phyloP scores from a whole-genome alignment of 2,329 filamentous ascomycete genomes.

The Colletotrichum scovillei region DNA sequence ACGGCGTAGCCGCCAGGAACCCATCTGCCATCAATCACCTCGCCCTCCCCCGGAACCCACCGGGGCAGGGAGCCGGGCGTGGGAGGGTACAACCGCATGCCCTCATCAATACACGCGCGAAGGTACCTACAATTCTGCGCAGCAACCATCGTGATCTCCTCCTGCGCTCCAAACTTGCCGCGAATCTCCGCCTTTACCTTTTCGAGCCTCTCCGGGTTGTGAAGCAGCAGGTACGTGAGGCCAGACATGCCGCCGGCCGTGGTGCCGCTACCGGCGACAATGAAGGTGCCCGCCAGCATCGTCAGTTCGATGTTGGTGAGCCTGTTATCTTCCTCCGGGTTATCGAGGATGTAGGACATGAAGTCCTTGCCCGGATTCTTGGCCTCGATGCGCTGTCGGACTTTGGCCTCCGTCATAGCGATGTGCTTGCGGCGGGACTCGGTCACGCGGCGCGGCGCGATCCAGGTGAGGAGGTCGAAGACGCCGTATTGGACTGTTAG shows the following conservation, averaged over 20 bases:
- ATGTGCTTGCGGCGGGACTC: constrained; percentile 2
- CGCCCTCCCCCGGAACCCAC: neutral
- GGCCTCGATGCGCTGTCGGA: neutral
- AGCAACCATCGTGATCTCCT: neutral
- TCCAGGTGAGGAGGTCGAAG: neutral
- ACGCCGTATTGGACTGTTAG: neutral
- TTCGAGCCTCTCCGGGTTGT: neutral
- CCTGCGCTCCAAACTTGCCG: neutral
- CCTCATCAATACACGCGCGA: constrained; percentile 1
- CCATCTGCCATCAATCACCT: neutral
- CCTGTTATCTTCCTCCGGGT: neutral
- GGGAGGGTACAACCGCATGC: constrained; percentile 8
- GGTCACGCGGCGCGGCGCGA: neutral
- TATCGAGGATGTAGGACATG: constrained; percentile 1
- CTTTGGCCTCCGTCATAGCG: neutral
- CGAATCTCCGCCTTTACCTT: constrained; percentile 1
- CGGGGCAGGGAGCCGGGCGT: constrained; percentile 1
- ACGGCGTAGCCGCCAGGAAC: constrained; percentile 1
- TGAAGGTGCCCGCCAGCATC: constrained; percentile 15
- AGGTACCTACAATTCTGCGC: neutral
- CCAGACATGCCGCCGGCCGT: constrained; percentile 6
- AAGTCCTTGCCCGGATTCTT: constrained; percentile 4
- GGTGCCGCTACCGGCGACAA: constrained; percentile 1
- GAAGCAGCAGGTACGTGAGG: constrained; percentile 3
- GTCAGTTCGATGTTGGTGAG: constrained; percentile 1